Percentiles rank a stretch among this genome's conserved stretches.
These are phyloP conservation scores for Suillus lakei DNA, from an alignment of 768 basidiomycete genomes.

Conservation along the genomic window DNA sequence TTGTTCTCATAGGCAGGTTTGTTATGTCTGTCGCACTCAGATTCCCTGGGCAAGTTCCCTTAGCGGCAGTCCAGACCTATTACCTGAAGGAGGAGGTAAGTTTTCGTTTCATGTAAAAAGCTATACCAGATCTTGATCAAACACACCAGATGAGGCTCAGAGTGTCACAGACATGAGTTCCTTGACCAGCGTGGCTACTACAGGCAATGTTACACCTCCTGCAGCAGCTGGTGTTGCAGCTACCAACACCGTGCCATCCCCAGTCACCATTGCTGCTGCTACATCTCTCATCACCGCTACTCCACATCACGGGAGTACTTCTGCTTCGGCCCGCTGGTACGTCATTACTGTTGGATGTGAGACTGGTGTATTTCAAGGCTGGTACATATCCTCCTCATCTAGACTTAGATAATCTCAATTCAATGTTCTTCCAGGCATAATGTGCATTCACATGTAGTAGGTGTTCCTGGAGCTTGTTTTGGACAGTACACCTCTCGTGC, in stretches of 20 bases:
- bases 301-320: background rate
- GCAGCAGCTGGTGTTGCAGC: background rate
- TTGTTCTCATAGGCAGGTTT: background rate
- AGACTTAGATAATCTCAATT: background rate
- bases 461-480: background rate
- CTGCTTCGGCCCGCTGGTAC: background rate
- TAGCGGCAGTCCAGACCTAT: background rate
- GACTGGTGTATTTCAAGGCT: background rate
- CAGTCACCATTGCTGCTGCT: no score
- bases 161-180: background rate
- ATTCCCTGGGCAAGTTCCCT: background rate
- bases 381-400: background rate
- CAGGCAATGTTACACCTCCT: background rate
- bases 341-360: background rate
- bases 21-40: background rate
- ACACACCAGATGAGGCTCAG: background rate
- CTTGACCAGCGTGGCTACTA: background rate
- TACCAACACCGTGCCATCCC: no score
- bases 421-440: background rate
- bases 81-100: background rate
- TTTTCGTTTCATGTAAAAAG: background rate
- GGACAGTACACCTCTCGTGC: background rate
- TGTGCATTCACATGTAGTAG: background rate
- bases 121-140: background rate
- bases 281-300: background rate